phyloP scores from a whole-genome alignment of 2,329 filamentous ascomycete genomes.

The Knoxdaviesia proteae region DNA sequence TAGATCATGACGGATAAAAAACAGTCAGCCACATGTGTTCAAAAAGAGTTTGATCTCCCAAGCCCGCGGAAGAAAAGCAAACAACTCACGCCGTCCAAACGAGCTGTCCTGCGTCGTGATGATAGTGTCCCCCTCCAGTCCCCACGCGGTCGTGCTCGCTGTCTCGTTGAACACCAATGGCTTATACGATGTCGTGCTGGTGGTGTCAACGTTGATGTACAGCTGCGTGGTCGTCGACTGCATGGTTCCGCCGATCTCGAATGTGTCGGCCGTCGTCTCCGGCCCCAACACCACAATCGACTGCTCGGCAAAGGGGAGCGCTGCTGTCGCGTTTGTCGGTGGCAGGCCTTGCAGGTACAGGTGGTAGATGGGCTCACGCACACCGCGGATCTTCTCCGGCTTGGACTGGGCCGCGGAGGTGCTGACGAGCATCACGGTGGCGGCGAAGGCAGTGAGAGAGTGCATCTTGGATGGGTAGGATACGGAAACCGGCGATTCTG shows the following conservation, averaged over 20 bases:
- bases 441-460: conserved; percentile 2
- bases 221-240: conserved; percentile 24
- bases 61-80: neutral
- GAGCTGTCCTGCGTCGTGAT: conserved; percentile 21
- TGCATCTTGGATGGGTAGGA: conserved; percentile 2
- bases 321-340: conserved; percentile 9
- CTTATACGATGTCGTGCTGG: conserved; percentile 25
- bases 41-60: neutral
- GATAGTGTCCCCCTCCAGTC: conserved; percentile 22
- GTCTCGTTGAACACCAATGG: conserved; percentile 22
- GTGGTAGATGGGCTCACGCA: conserved; percentile 28
- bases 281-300: conserved; percentile 26
- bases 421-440: conserved; percentile 2
- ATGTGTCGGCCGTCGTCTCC: conserved; percentile 25
- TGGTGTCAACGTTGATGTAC: conserved; percentile 25
- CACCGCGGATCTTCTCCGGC: conserved; percentile 26
- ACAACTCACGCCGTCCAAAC: conserved; percentile 18
- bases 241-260: conserved; percentile 26
- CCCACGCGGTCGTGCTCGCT: conserved; percentile 25
- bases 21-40: conserved; percentile 6
- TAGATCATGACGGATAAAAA: conserved; percentile 2
- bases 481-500: neutral
- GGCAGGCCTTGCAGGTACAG: conserved; percentile 27
- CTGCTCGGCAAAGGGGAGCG: neutral
- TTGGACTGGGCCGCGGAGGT: conserved; percentile 12